Evolutionary conservation across 2,329 filamentous ascomycete genomes (phyloP).

Genomic region (Fusarium sororula): DNA sequence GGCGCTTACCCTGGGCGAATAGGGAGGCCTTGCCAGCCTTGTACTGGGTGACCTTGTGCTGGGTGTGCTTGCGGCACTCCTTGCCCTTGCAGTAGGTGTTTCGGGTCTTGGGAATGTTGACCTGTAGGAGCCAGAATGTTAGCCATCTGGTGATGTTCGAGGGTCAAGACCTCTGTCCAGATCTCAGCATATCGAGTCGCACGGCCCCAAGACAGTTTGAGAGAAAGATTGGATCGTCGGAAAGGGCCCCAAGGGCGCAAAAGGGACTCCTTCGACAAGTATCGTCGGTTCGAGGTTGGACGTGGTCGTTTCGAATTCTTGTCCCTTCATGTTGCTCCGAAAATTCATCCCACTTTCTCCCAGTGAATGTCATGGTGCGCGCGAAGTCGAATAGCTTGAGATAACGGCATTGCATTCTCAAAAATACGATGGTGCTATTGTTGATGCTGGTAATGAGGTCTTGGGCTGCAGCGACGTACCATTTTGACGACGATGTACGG

Average conservation of each 20-base stretch:
- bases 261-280: not conserved
- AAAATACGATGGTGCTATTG: constrained; percentile 10
- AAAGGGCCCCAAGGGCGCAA: not conserved
- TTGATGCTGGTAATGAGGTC: constrained; percentile 16
- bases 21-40: constrained; percentile 96
- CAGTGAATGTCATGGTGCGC: constrained; percentile 46
- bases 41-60: constrained; percentile 96
- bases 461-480: constrained; percentile 49
- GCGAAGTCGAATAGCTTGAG: constrained; percentile 38
- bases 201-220: constrained; percentile 37
- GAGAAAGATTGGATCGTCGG: constrained; percentile 5
- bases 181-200: constrained; percentile 11
- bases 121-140: constrained; percentile 61
- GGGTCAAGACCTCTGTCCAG: constrained; percentile 15
- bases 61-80: constrained; percentile 90
- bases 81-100: constrained; percentile 98
- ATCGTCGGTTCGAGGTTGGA: constrained; percentile 30
- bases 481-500: constrained; percentile 60
- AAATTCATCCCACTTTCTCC: constrained; percentile 43
- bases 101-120: constrained; percentile 98
- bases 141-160: constrained; percentile 37
- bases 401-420: constrained; percentile 7
- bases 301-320: constrained; percentile 33
- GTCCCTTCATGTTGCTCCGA: constrained; percentile 27
- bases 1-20: constrained; percentile 98